Evolutionary conservation across 1,284 basidiomycete species (phyloP).

Genomic region (Flammula alnicola): DNA sequence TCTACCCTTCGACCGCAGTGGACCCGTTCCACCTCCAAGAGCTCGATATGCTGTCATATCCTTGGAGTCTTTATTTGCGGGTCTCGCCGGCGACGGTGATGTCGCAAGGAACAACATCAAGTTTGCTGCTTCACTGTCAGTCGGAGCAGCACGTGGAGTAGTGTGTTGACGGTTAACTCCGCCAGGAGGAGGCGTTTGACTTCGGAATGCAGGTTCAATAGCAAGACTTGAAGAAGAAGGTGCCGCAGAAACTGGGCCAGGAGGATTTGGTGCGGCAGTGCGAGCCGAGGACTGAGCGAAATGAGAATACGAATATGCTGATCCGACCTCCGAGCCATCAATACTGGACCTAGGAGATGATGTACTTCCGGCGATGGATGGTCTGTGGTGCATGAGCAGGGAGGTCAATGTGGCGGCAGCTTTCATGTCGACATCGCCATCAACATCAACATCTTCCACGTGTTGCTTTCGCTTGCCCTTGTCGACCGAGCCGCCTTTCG

Average conservation of each 20-base stretch:
- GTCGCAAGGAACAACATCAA: slow-evolving; percentile 81
- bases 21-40: slow-evolving; percentile 51
- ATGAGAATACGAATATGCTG: slow-evolving; percentile 59
- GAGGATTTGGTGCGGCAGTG: slow-evolving; percentile 37
- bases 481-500: slow-evolving; percentile 41
- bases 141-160: slow-evolving; percentile 49
- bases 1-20: slow-evolving; percentile 63
- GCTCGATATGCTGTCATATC: slow-evolving; percentile 60
- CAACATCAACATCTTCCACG: slow-evolving; percentile 27
- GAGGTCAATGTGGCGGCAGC: slow-evolving; percentile 79
- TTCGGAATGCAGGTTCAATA: slow-evolving; percentile 32
- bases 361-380: slow-evolving; percentile 57
- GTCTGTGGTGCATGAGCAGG: slow-evolving; percentile 65
- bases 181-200: slow-evolving; percentile 34
- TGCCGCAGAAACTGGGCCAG: slow-evolving; percentile 32
- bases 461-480: slow-evolving; percentile 58
- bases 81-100: slow-evolving; percentile 77
- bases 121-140: slow-evolving; percentile 79
- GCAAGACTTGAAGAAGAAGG: slow-evolving; percentile 27
- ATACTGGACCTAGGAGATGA: slow-evolving; percentile 72
- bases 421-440: slow-evolving; percentile 74
- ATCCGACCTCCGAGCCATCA: slow-evolving; percentile 62
- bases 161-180: slow-evolving; percentile 28
- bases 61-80: slow-evolving; percentile 51
- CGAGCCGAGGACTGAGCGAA: slow-evolving; percentile 67